phyloP scores from a whole-genome alignment of 345 rosid genomes.

The Salix exigua region DNA sequence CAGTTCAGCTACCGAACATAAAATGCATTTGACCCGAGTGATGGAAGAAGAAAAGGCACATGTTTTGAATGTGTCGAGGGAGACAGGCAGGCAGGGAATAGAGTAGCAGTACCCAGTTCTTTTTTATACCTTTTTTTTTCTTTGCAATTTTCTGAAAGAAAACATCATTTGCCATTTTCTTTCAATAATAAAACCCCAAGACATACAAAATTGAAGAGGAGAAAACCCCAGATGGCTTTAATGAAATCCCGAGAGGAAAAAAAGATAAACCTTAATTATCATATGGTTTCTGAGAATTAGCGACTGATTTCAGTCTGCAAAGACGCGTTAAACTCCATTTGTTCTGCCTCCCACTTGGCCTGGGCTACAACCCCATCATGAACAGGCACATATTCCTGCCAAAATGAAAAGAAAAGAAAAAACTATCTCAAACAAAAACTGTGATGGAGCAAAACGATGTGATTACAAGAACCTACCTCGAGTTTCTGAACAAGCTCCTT shows the following conservation, averaged over 20 bases:
- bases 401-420: background rate
- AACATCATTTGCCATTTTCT: background rate
- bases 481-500: slow-evolving; percentile 52
- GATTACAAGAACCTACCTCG: slow-evolving; percentile 34
- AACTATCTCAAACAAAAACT: background rate
- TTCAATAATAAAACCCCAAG: background rate
- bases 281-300: slow-evolving; percentile 9
- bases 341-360: slow-evolving; percentile 61
- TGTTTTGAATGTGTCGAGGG: background rate
- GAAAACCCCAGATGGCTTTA: background rate
- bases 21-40: no score
- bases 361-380: slow-evolving; percentile 47
- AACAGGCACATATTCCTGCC: slow-evolving; percentile 56
- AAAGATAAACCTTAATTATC: background rate
- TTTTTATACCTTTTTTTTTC: slow-evolving; percentile 2
- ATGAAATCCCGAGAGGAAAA: background rate
- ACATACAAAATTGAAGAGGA: slow-evolving; percentile 18
- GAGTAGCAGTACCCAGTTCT: background rate
- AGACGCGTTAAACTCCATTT: slow-evolving; percentile 44
- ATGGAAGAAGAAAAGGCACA: no score
- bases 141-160: background rate
- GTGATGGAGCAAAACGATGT: background rate
- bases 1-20: no score
- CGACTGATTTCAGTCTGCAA: slow-evolving; percentile 58
- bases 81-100: background rate